Conservation (phyloP, 176 grass and related monocot genomes). For the Cocos nucifera region DNA sequence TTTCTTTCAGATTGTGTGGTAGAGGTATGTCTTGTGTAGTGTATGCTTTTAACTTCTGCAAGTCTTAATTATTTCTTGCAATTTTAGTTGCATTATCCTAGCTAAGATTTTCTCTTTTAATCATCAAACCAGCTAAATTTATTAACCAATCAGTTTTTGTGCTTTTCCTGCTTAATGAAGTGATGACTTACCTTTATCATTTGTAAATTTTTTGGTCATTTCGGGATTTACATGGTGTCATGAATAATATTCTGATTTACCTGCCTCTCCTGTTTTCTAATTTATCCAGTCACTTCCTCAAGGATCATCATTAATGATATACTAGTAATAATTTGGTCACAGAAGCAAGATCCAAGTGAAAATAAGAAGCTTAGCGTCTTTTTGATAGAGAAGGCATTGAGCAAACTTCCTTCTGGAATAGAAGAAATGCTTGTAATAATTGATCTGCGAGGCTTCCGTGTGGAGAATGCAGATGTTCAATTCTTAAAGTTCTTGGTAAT, state of each 20-base stretch:
- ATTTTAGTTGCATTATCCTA: too few species aligned
- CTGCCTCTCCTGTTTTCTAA: not conserved
- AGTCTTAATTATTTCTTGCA: too few species aligned
- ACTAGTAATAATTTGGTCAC: conserved; percentile 13
- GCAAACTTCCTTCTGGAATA: conserved; percentile 49
- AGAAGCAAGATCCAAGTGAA: conserved; percentile 60
- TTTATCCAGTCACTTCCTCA: not conserved
- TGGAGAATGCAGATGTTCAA: conserved; percentile 66
- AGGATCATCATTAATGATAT: conserved; percentile 18
- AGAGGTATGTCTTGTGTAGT: too few species aligned
- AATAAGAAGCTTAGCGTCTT: conserved; percentile 74
- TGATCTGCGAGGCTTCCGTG: conserved; percentile 54
- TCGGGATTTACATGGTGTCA: too few species aligned
- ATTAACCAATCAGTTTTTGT: too few species aligned
- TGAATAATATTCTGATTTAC: not conserved
- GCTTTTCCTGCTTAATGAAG: too few species aligned
- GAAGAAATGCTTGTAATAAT: conserved; percentile 80
- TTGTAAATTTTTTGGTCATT: not conserved
- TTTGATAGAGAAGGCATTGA: conserved; percentile 76
- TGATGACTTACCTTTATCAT: too few species aligned
- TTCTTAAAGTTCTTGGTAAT: conserved; percentile 91
- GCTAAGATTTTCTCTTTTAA: too few species aligned
- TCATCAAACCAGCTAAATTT: too few species aligned
- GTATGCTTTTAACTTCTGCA: too few species aligned
- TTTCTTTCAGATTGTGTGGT: too few species aligned